A percentile compares a stretch with the other conserved stretches of the same genome.
phyloP scores from a whole-genome alignment of 805 yeast genomes.

The Starmerella ratchasimensis region DNA sequence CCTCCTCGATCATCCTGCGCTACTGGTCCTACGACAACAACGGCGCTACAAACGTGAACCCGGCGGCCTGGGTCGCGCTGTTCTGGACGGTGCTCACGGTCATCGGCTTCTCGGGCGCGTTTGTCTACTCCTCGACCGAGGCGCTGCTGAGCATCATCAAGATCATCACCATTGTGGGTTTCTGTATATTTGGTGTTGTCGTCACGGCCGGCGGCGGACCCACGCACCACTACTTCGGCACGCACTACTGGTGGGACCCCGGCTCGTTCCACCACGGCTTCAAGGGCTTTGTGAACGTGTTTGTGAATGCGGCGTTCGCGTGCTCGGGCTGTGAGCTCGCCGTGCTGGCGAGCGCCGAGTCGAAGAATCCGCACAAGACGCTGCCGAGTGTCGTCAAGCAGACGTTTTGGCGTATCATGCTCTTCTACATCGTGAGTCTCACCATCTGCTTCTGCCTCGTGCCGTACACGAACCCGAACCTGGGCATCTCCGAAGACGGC shows the following conservation, averaged over 20 bases:
- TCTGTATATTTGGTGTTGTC: slow-evolving; percentile 42
- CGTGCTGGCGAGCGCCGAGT: slow-evolving; percentile 66
- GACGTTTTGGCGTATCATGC: slow-evolving; percentile 66
- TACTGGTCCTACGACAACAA: slow-evolving; percentile 41
- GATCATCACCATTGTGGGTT: slow-evolving; percentile 42
- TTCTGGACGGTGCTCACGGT: slow-evolving; percentile 36
- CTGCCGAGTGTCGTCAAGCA: slow-evolving; percentile 67
- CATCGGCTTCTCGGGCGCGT: slow-evolving; percentile 39
- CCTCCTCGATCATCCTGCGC: slow-evolving; percentile 41
- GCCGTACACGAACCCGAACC: slow-evolving; percentile 43
- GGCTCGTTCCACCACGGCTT: slow-evolving; percentile 50
- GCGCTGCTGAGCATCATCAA: slow-evolving; percentile 41
- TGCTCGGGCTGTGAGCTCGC: slow-evolving; percentile 64
- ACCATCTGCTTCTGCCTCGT: slow-evolving; percentile 54
- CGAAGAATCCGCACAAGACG: slow-evolving; percentile 50
- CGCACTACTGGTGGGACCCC: slow-evolving; percentile 47
- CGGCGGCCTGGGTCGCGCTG: slow-evolving; percentile 41
- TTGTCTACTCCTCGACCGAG: slow-evolving; percentile 49
- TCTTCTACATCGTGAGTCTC: slow-evolving; percentile 51
- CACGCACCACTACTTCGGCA: slow-evolving; percentile 41
- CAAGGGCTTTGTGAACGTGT: slow-evolving; percentile 50
- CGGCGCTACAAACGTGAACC: slow-evolving; percentile 43
- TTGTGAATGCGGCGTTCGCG: slow-evolving; percentile 55
- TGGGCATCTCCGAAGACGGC: slow-evolving; percentile 42
- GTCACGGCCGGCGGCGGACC: slow-evolving; percentile 50